Base-by-base conservation (phyloP, 106 monocot species). In the Dioscorea dumetorum region DNA sequence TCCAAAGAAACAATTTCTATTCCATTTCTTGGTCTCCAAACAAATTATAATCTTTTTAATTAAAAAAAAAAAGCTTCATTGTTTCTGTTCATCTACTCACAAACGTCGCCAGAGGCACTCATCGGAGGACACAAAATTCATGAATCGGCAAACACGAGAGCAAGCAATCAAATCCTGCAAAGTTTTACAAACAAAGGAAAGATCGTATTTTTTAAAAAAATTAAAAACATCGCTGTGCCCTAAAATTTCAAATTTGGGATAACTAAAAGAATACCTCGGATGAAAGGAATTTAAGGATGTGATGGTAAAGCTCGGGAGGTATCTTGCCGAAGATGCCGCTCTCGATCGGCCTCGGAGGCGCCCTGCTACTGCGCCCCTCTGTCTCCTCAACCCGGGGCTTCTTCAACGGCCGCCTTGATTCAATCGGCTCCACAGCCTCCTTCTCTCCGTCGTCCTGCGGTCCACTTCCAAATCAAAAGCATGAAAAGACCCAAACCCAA, bases 31-130 rank as follows among this genome's bases (percentile, higher is more conserved):
- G 17, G 12, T 13, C 34, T 9, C 5, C 12, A 66, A 49, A 12
- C 8, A 22, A 19, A 49, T 19, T 49, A 49, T 4, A 22, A 64
- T n/a, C n/a, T n/a, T n/a, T n/a, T n/a, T 58, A 60, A 22, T 50
- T 0, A 17, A 21, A 50, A 12, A 2, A 6, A 13, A 50, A 33
- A 52, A 11, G n/a, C 31, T 22, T 12, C 6, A 19, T 59, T 59
- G 2, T 22, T 59, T 59, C 7, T 20, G 19, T 18, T 20, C 22
- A 53, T 24, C 6, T 65, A 22, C 90, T 87, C 58, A 99, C 99
- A 99, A 75, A 61, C 93, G 93, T 22, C 90, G 93, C 99, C 99
- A 99, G 50, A 99, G 99, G 58, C 71, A 79, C 50, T 99, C 99
- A 72, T 99, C 93, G 21, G 99, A 90, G 21, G 99, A 89, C 1